phyloP scores from a whole-genome alignment of 495 filamentous ascomycete genomes.

The Penicillium egyptiacum region DNA sequence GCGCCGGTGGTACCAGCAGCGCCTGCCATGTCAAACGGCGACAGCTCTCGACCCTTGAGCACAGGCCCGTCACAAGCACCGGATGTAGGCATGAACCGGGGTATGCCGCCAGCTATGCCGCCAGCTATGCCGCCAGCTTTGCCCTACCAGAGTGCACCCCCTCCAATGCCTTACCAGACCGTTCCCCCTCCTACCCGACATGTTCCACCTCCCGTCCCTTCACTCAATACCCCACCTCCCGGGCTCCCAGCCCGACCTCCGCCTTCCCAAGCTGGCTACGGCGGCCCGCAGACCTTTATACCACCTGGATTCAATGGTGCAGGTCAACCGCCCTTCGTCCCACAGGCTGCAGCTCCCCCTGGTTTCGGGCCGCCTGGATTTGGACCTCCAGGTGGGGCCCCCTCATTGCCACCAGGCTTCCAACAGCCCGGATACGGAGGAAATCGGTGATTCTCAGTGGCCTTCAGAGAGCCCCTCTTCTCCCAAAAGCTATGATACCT shows the following conservation, averaged over 20 bases:
- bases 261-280: constrained; percentile 73
- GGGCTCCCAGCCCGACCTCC: constrained; percentile 78
- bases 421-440: constrained; percentile 50
- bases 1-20: constrained; percentile 41
- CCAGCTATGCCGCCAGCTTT: constrained; percentile 26
- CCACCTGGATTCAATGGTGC: constrained; percentile 55
- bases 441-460: constrained; percentile 33
- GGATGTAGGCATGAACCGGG: constrained; percentile 39
- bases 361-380: constrained; percentile 59
- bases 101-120: constrained; percentile 22
- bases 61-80: constrained; percentile 27
- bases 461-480: neutral
- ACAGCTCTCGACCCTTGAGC: constrained; percentile 45
- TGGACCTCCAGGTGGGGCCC: constrained; percentile 36
- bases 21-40: constrained; percentile 57
- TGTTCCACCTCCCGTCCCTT: constrained; percentile 41
- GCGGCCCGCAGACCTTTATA: constrained; percentile 69
- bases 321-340: constrained; percentile 39
- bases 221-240: constrained; percentile 65
- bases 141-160: constrained; percentile 39
- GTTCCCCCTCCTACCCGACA: constrained; percentile 45
- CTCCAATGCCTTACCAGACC: constrained; percentile 41
- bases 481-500: too few relatives aligned
- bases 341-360: constrained; percentile 51
- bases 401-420: constrained; percentile 51